Conservation (phyloP, 176 grass and related monocot genomes). For the Saccharum officinarum region DNA sequence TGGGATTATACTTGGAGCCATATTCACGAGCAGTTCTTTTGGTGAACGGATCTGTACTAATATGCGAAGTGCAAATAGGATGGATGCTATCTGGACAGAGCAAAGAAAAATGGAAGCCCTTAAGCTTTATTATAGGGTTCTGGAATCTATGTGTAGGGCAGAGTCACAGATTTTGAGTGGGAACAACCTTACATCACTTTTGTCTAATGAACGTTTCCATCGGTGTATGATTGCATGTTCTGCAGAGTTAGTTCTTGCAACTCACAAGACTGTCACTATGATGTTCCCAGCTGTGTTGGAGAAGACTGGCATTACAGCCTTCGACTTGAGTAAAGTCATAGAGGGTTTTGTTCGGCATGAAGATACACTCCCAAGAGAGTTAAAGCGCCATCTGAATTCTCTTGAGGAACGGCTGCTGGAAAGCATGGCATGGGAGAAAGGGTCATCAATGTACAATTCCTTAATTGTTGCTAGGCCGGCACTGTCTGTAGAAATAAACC, state of each 20-base stretch:
- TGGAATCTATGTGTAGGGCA: constrained; percentile 88
- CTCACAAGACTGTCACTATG: constrained; percentile 95
- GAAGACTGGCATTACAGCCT: constrained; percentile 95
- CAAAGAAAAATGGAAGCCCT: constrained; percentile 95
- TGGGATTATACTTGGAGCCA: constrained; percentile 83
- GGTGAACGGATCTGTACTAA: constrained; percentile 52
- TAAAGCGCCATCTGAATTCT: constrained; percentile 95
- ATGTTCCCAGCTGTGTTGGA: constrained; percentile 97
- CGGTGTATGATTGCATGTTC: constrained; percentile 98
- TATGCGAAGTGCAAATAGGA: constrained; percentile 55
- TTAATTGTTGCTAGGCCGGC: constrained; percentile 82
- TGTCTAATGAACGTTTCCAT: constrained; percentile 90
- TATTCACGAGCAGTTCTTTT: constrained; percentile 77
- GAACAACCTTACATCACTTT: constrained; percentile 77
- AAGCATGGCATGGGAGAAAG: constrained; percentile 98
- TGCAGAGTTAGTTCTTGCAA: constrained; percentile 91
- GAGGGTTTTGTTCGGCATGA: constrained; percentile 98
- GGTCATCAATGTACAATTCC: constrained; percentile 96
- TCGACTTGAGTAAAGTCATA: constrained; percentile 98
- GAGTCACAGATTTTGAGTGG: constrained; percentile 77
- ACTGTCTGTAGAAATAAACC: constrained; percentile 80
- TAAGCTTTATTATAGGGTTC: constrained; percentile 89
- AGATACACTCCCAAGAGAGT: constrained; percentile 91
- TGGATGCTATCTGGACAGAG: constrained; percentile 96
- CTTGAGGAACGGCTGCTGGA: constrained; percentile 91